phyloP scores from a whole-genome alignment of 441 rosid species.

The Raphanus hybrid region DNA sequence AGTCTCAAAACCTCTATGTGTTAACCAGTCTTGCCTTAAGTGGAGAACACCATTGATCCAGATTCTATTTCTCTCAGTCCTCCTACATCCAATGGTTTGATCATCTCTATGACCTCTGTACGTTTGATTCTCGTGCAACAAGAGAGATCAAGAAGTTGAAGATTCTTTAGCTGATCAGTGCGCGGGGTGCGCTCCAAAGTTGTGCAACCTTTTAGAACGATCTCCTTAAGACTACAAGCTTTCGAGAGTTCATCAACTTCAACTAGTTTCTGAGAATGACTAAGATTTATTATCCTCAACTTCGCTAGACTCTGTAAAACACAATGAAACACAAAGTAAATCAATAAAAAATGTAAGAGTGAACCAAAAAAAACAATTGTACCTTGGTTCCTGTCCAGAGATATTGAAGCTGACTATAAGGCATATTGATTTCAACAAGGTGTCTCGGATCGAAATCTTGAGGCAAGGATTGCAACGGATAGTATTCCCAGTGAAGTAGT shows the following conservation, averaged over 20 bases:
- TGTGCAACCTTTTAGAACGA: constrained; percentile 27
- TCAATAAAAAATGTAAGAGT: background rate
- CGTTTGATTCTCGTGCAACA: constrained; percentile 8
- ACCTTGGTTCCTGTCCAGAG: constrained; percentile 36
- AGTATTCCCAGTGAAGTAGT: constrained; percentile 37
- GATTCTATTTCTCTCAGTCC: constrained; percentile 16
- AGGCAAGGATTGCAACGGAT: constrained; percentile 35
- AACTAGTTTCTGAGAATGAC: constrained; percentile 13
- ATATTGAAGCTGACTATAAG: constrained; percentile 28
- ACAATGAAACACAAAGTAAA: background rate
- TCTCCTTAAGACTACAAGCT: background rate
- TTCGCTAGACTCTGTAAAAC: constrained; percentile 15
- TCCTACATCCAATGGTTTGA: background rate
- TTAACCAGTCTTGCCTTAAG: background rate
- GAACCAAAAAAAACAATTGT: background rate
- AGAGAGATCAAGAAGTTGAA: constrained; percentile 15
- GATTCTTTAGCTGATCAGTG: background rate
- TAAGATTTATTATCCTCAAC: constrained; percentile 22
- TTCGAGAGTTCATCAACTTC: constrained; percentile 14
- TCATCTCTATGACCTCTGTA: background rate
- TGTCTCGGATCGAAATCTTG: constrained; percentile 14
- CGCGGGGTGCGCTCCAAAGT: background rate
- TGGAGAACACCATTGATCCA: constrained; percentile 30
- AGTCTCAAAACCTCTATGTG: background rate
- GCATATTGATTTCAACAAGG: constrained; percentile 34